phyloP scores from a whole-genome alignment of 345 rosid genomes.

The Eucalyptus marginata region DNA sequence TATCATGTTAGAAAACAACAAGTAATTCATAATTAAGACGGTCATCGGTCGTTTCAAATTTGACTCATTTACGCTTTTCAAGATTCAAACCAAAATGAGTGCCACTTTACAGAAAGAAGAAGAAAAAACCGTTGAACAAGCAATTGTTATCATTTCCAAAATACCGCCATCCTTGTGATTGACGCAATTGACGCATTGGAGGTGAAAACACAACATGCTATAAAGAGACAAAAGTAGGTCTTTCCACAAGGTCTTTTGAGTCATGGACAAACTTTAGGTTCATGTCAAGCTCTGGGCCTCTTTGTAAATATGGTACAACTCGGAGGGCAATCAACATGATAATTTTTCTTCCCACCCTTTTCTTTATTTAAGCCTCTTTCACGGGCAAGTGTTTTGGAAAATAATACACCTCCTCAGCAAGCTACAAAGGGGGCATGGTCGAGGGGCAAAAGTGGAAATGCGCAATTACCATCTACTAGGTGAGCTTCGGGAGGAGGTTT shows the following conservation, averaged over 20 bases:
- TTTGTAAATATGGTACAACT: not conserved
- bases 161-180: not conserved
- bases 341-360: not conserved
- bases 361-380: not conserved
- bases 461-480: not conserved
- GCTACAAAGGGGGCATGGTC: not conserved
- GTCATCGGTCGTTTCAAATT: not conserved
- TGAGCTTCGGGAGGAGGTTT: not conserved
- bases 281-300: not conserved
- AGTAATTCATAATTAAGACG: not conserved
- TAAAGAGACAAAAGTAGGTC: not conserved
- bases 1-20: not conserved
- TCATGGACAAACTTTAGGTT: not conserved
- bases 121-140: too few species aligned
- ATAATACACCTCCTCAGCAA: too few species aligned
- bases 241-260: not conserved
- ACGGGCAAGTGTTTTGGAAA: not conserved
- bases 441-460: not conserved
- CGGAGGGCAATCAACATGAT: not conserved
- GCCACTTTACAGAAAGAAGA: too few species aligned
- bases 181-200: not conserved
- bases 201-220: not conserved
- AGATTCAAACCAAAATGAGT: too few species aligned
- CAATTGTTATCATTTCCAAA: not conserved
- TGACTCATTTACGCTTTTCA: rapidly evolving